These are phyloP conservation scores for Fusarium goolgardi DNA, from an alignment of 2,329 filamentous ascomycete genomes.

Conservation along the genomic window DNA sequence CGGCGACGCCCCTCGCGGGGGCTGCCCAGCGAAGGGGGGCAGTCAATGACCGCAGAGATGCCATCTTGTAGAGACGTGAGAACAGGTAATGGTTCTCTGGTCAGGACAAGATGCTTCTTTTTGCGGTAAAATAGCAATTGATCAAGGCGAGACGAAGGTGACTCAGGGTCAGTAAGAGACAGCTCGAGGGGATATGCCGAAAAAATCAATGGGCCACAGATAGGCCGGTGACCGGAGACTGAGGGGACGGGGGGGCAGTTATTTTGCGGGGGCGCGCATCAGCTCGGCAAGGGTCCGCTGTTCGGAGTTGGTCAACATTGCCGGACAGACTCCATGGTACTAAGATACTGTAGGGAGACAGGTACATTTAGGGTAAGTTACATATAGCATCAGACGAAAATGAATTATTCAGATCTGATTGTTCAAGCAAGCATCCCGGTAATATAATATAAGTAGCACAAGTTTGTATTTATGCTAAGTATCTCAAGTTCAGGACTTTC, in stretches of 20 bases:
- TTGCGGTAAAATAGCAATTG: constrained; percentile 38
- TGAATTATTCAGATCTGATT: neutral
- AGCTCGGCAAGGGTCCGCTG: constrained; percentile 33
- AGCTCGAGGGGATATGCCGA: constrained; percentile 37
- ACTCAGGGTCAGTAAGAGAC: constrained; percentile 42
- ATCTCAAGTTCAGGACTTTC: neutral
- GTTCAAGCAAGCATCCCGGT: neutral
- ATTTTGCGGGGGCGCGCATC: constrained; percentile 40
- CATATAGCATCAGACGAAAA: neutral
- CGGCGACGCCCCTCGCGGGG: constrained; percentile 46
- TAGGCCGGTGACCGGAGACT: constrained; percentile 47
- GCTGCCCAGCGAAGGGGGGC: constrained; percentile 55
- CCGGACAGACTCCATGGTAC: neutral
- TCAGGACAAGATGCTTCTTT: constrained; percentile 45
- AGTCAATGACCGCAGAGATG: constrained; percentile 58
- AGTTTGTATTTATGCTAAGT: neutral
- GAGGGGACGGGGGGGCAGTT: constrained; percentile 11
- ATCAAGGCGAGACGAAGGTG: constrained; percentile 23
- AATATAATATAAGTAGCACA: neutral
- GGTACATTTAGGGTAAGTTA: neutral
- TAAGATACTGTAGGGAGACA: no score
- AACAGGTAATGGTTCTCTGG: constrained; percentile 39
- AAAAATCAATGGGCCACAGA: constrained; percentile 45
- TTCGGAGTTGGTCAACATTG: constrained; percentile 15
- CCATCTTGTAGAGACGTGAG: constrained; percentile 53